Conservation (phyloP, 177 flowering plant genomes). For the Vitis hybrid region DNA sequence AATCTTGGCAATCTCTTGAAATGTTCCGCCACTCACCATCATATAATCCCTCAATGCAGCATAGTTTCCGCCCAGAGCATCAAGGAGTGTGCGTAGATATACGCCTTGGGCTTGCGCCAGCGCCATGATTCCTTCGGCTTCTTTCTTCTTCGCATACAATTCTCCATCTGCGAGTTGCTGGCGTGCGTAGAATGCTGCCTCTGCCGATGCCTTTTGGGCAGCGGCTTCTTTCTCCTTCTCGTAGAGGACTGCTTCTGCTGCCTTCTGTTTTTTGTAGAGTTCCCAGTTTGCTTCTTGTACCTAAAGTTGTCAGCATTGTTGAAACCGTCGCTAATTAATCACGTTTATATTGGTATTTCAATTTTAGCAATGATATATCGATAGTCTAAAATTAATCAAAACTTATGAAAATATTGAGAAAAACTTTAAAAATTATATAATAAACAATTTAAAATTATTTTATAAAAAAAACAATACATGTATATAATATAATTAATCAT, state of each 20-base stretch:
- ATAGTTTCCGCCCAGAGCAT: constrained; percentile 25
- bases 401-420: too few species aligned
- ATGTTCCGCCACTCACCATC: constrained; percentile 21
- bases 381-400: too few species aligned
- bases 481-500: too few species aligned
- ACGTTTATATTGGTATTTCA: too few species aligned
- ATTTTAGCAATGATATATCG: too few species aligned
- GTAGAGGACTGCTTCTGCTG: constrained; percentile 30
- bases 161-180: constrained; percentile 26
- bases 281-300: constrained; percentile 42
- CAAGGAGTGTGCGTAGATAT: constrained; percentile 17
- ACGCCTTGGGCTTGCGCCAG: constrained; percentile 27
- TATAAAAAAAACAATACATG: too few species aligned
- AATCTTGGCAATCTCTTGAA: constrained; percentile 24
- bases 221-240: constrained; percentile 22
- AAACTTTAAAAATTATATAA: too few species aligned
- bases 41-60: constrained; percentile 24
- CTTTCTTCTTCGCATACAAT: constrained; percentile 26
- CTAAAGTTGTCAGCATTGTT: neutral
- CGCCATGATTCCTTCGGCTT: constrained; percentile 29
- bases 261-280: constrained; percentile 26
- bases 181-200: constrained; percentile 20
- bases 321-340: too few species aligned
- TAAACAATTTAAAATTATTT: too few species aligned
- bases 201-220: constrained; percentile 21